Evolutionary conservation across 2,329 filamentous ascomycete species (phyloP), one percentile per base, ranked within the genome.

Genomic region (Paecilomyces sp.): DNA sequence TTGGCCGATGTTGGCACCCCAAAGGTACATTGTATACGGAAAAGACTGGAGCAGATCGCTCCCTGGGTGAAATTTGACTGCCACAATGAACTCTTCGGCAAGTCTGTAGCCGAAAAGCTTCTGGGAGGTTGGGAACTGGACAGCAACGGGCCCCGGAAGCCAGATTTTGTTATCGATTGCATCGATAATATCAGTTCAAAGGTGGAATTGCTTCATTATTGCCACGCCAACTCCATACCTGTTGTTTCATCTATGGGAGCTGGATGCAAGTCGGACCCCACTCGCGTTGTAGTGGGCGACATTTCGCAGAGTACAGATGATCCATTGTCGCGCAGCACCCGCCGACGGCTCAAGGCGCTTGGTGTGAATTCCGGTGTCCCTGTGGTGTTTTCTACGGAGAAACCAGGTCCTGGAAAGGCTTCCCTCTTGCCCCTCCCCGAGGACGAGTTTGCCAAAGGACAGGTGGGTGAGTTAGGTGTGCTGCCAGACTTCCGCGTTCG

Each of bases 161-260:
- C 92, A 1, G 88, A 93, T 67, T 99, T 88, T 69, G 86, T 99
- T n/a, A 85, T 99, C 36, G 94, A 99, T 75, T 95, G 93, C 24
- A 99, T 99, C 65, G 94, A 99, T 75, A 97, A 99, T 71, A 97
- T 99, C 63, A 91, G 96, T 57, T 96, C 91, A 58, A 99, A 99
- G 78, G 93, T 99, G 2, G 89, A 88, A 18, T 79, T 99, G 58
- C 81, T 99, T 50, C 87, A 91, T 68, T 96, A 95, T 77, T 99
- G 94, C 76, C 83, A 92, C 71, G 84, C 87, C 62, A 83, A 91
- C 70, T 80, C 83, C 1, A 79, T 97, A 28, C 88, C 86, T 0
- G 91, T 99, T 30, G 92, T 99, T 63, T 94, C 91, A 15, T 90
- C 91, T 33, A 97, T 97, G 92, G 94, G 94, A 0, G 94, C 94